Percentiles rank a stretch among this genome's conserved stretches.
Evolutionary conservation across 1,284 basidiomycete species (phyloP).

Genomic region (Leccinum solheimii): DNA sequence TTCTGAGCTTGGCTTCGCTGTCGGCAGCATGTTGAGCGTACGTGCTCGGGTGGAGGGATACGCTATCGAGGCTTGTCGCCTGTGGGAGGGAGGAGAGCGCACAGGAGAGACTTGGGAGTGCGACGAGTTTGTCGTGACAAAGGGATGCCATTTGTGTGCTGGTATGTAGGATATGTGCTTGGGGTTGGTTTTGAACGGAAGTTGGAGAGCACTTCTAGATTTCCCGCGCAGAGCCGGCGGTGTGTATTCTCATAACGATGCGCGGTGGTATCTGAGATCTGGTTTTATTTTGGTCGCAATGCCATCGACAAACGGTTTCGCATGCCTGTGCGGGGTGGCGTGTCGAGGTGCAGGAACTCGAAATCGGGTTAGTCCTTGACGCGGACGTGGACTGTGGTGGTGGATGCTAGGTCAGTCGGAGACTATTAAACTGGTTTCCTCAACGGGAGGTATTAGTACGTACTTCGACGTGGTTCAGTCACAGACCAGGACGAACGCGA

Average conservation of each 20-base stretch:
- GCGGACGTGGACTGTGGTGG: constrained; percentile 20
- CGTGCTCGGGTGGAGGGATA: constrained; percentile 67
- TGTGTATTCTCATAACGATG: constrained; percentile 28
- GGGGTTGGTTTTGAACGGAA: not conserved
- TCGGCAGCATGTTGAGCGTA: constrained; percentile 65
- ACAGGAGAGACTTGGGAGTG: constrained; percentile 68
- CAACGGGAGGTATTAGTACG: constrained; percentile 1
- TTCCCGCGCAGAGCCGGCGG: constrained; percentile 11
- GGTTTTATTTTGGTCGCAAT: constrained; percentile 17
- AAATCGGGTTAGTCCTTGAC: constrained; percentile 13
- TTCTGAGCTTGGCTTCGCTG: constrained; percentile 54
- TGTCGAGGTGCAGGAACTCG: constrained; percentile 21
- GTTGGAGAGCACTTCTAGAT: not conserved
- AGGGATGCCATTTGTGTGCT: constrained; percentile 17
- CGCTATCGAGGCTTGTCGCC: constrained; percentile 63
- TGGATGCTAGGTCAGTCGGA: too few species aligned
- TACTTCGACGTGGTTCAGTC: constrained; percentile 20
- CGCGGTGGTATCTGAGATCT: constrained; percentile 28
- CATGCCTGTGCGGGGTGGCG: not conserved
- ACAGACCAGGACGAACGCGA: not conserved
- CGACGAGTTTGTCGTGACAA: constrained; percentile 53
- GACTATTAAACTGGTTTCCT: too few species aligned
- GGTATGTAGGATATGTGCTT: not conserved
- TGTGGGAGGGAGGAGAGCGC: constrained; percentile 66
- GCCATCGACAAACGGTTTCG: constrained; percentile 10